Evolutionary conservation across 805 yeast genomes (phyloP), one percentile per base, ranked within the genome.

Genomic region (Maudiozyma barnettii): DNA sequence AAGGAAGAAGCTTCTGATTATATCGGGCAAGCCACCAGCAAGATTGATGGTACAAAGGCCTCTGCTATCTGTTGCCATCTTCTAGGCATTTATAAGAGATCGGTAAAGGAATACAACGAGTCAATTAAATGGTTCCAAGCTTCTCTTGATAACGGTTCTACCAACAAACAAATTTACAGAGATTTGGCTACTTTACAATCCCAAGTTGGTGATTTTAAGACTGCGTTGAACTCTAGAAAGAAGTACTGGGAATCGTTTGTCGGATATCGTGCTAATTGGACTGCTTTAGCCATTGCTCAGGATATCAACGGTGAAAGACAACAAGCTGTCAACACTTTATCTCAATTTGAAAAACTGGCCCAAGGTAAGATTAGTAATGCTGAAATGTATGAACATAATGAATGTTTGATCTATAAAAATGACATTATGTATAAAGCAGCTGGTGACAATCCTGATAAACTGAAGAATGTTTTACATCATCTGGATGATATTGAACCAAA

Each of bases 191-290:
- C 82, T 41, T 73, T 87, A 66, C 91, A 90, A 59, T 70, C 84
- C 26, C 98, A 93, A 58, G 71, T 74, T 52, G 79, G 96, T 51
- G 90, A 87, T 59, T 87, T 71, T 61, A 77, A 76, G 55, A 73
- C 73, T 21, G 73, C 84, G 51, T 73, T 77, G 4, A 76, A 68
- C 10, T 76, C 91, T 1, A 76, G 97, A 56, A 79, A 77, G 50
- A 72, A 73, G 36, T 81, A 79, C 57, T 73, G 93, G 64, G 85
- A 83, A 56, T 74, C 76, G 22, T 82, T 77, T 55, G 80, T 93
- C 10, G 95, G 95, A 0, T 85, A 79, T 61, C 76, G 96, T 53
- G 89, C 91, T 51, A 85, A 87, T 60, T 90, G 96, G 96, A 84
- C 95, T 1, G 82, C 83, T 0, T 73, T 84, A 45, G 96, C 95